phyloP scores from a whole-genome alignment of 805 yeast genomes.

The Ogataea sp. region DNA sequence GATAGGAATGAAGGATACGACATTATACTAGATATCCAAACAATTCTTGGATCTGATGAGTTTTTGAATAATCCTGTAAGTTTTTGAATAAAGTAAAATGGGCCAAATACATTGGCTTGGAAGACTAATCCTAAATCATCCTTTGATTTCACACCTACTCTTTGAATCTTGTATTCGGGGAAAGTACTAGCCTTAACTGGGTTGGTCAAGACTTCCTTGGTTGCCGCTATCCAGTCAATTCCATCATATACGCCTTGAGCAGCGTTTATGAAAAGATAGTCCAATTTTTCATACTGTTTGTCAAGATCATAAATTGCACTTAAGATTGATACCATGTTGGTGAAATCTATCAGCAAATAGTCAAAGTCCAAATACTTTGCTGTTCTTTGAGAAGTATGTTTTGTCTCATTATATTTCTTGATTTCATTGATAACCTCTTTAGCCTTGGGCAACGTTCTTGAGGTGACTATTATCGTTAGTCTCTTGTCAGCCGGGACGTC shows the following conservation, averaged over 20 bases:
- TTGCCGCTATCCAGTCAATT: conserved; percentile 78
- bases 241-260: conserved; percentile 86
- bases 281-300: conserved; percentile 57
- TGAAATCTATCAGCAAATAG: conserved; percentile 81
- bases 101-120: conserved; percentile 96
- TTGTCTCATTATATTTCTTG: conserved; percentile 32
- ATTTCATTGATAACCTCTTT: conserved; percentile 62
- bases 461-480: conserved; percentile 78
- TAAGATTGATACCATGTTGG: conserved; percentile 79
- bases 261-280: conserved; percentile 79
- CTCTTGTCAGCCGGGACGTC: conserved; percentile 43
- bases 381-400: conserved; percentile 25
- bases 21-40: conserved; percentile 86
- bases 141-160: conserved; percentile 60
- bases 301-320: conserved; percentile 65
- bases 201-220: conserved; percentile 50
- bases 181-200: conserved; percentile 83
- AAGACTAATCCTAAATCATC: conserved; percentile 86
- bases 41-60: conserved; percentile 45
- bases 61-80: conserved; percentile 39
- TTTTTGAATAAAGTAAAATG: conserved; percentile 73
- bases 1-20: conserved; percentile 70
- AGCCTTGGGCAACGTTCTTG: conserved; percentile 81
- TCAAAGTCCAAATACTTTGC: conserved; percentile 70
- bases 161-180: conserved; percentile 81